Evolutionary conservation across 192 early-diverging fungal species (phyloP).

Genomic region (Geosiphon pyriformis): DNA sequence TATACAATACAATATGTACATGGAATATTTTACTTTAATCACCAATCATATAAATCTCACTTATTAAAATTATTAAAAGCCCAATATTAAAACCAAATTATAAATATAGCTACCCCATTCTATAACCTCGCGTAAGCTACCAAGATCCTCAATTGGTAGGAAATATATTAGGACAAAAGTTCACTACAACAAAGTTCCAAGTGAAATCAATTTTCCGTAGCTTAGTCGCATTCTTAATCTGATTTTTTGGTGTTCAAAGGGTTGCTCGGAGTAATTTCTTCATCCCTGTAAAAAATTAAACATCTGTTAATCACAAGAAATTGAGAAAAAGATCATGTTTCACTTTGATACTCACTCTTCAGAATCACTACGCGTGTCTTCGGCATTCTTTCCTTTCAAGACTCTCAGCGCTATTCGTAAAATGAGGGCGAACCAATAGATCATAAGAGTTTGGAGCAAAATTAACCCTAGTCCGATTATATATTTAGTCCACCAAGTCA

Average conservation of each 20-base stretch:
- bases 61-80: too few relatives aligned
- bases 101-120: too few relatives aligned
- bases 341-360: slow-evolving; percentile 51
- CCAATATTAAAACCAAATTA: too few relatives aligned
- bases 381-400: slow-evolving; percentile 44
- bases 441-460: slow-evolving; percentile 52
- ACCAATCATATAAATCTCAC: too few relatives aligned
- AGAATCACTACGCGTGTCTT: slow-evolving; percentile 65
- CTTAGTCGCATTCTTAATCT: too few relatives aligned
- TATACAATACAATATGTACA: too few relatives aligned
- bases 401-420: slow-evolving; percentile 58
- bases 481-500: slow-evolving; percentile 37
- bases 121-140: too few relatives aligned
- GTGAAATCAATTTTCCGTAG: too few relatives aligned
- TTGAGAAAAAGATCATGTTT: neutral
- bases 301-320: neutral
- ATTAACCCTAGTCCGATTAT: slow-evolving; percentile 41
- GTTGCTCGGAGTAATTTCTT: neutral
- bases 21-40: too few relatives aligned
- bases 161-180: too few relatives aligned
- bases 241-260: neutral
- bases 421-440: slow-evolving; percentile 69
- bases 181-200: too few relatives aligned
- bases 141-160: too few relatives aligned
- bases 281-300: neutral